A percentile compares a stretch with the other conserved stretches of the same genome.
Conservation (phyloP, 805 yeast species). For the Diddensiella santjacobensis region DNA sequence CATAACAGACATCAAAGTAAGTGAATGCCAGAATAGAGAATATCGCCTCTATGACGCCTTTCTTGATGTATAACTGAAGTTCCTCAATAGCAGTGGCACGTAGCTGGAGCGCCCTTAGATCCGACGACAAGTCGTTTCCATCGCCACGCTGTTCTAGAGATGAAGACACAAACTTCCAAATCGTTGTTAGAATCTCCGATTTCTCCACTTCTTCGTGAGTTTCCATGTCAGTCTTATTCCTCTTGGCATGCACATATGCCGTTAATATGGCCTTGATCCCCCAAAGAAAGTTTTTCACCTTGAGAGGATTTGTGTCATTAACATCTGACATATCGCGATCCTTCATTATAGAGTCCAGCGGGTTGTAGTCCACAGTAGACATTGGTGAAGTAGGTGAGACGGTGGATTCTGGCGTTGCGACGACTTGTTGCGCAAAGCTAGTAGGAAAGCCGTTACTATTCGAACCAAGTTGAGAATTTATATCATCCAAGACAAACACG, state of each 20-base stretch:
- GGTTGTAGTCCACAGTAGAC: not conserved
- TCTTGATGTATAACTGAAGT: constrained; percentile 17
- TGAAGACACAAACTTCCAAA: constrained; percentile 20
- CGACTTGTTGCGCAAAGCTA: not conserved
- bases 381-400: not conserved
- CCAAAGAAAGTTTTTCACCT: constrained; percentile 18
- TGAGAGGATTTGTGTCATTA: constrained; percentile 5
- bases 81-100: constrained; percentile 19
- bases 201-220: constrained; percentile 6
- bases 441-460: not conserved
- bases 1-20: constrained; percentile 21
- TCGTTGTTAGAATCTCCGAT: constrained; percentile 15
- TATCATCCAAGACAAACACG: not conserved
- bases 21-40: constrained; percentile 21
- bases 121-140: not conserved
- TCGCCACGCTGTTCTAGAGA: constrained; percentile 10
- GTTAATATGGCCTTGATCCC: constrained; percentile 21
- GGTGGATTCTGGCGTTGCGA: not conserved
- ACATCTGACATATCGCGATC: not conserved
- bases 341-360: not conserved
- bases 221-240: constrained; percentile 8
- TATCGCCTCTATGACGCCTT: constrained; percentile 20
- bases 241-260: constrained; percentile 18
- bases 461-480: not conserved
- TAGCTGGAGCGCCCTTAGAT: constrained; percentile 12